phyloP scores from a whole-genome alignment of 345 rosid genomes.

The Eucalyptus paniculata region DNA sequence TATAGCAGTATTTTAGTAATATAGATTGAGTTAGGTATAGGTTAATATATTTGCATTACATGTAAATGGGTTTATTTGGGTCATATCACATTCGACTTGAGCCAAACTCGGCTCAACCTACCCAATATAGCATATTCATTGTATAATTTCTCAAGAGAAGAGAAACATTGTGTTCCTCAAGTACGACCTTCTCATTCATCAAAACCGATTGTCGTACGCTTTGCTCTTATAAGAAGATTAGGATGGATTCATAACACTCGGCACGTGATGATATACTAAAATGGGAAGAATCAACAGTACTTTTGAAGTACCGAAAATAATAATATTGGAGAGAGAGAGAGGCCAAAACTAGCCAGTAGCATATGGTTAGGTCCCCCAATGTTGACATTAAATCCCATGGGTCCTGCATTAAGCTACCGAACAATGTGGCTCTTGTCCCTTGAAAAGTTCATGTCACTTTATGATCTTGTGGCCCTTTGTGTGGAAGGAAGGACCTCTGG shows the following conservation, averaged over 20 bases:
- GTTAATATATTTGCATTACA: not conserved
- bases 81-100: not conserved
- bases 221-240: not conserved
- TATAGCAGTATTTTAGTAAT: too few relatives aligned
- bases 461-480: not conserved
- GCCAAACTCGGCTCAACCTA: not conserved
- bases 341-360: not conserved
- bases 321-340: not conserved
- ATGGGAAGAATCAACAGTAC: not conserved
- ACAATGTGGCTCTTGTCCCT: not conserved
- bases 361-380: not conserved
- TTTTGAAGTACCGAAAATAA: not conserved
- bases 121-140: not conserved
- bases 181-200: not conserved
- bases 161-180: not conserved
- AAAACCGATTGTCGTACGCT: not conserved
- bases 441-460: not conserved
- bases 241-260: not conserved
- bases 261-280: not conserved
- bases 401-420: not conserved
- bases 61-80: not conserved
- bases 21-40: not conserved
- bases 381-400: not conserved
- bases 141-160: not conserved
- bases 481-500: not conserved